Base-by-base conservation (phyloP, 1,139 yeast species). In the Martiniozyma asiatica region DNA sequence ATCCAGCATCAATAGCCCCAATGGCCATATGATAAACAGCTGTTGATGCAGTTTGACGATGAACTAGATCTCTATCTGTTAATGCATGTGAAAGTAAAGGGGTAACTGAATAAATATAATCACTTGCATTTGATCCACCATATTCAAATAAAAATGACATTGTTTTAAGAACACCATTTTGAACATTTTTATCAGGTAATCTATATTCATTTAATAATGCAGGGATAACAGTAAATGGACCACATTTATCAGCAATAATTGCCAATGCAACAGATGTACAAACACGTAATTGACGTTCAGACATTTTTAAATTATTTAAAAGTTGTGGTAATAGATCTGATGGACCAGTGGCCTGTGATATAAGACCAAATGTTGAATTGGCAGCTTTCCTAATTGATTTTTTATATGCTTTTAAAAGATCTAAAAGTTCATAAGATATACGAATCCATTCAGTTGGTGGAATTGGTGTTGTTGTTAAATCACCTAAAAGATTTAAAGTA, bases 241-340 rank as follows among this genome's bases (percentile, higher is more conserved):
- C 73, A 56, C 98, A 89, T 0, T 80, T 74, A 35, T 87, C 93
- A 0, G 98, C 97, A 10, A 92, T 94, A 45, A 92, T 87, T 22
- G 95, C 98, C 43, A 92, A 82, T 0, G 99, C 99, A 25, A 92
- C 97, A 1, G 98, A 96, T 0, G 98, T 85, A 50, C 96, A 87
- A 9, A 92, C 96, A 47, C 99, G 76, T 26, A 85, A 63, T 54
- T 92, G 98, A 49, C 99, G 81, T 48, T 89, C 98, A 51, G 89
- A 97, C 4, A 87, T 94, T 36, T 84, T 66, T 39, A 92, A 59
- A 44, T 89, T 89, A 43, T 81, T 82, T 34, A 92, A 60, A 22
- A 92, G 58, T 43, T 94, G 80, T 0, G 81, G 89, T 20, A 89
- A 58, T 3, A 92, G 94, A 52, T 89, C 98, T 40, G 84, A 93